Evolutionary conservation across 805 yeast species (phyloP).

Genomic region (Starmera quercuum): DNA sequence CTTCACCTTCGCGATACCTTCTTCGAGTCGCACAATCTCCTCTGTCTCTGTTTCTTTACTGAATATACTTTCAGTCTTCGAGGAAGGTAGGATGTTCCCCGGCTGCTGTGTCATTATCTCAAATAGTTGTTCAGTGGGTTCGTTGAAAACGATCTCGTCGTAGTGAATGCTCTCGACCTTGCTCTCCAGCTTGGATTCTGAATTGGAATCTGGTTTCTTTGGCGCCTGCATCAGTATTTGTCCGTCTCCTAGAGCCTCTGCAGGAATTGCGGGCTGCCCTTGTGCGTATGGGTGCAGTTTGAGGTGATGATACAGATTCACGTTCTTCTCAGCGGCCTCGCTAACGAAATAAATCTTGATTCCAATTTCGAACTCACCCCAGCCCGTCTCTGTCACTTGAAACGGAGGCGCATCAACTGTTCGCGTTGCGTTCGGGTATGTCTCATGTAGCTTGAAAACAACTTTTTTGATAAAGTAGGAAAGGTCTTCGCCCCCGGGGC

Average conservation of each 20-base stretch:
- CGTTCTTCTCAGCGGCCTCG: constrained; percentile 84
- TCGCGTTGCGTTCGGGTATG: constrained; percentile 82
- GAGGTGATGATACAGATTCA: constrained; percentile 80
- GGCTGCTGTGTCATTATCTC: constrained; percentile 67
- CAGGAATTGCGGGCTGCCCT: constrained; percentile 22
- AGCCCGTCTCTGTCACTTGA: constrained; percentile 94
- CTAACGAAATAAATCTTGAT: constrained; percentile 79
- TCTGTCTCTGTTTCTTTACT: constrained; percentile 53
- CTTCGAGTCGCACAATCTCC: constrained; percentile 49
- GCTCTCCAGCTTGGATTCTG: too few relatives aligned
- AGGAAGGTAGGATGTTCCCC: constrained; percentile 40
- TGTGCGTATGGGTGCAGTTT: constrained; percentile 80
- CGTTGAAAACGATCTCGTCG: constrained; percentile 91
- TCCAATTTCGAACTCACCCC: constrained; percentile 98
- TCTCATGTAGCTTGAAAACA: constrained; percentile 91
- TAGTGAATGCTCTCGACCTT: constrained; percentile 57
- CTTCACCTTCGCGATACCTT: constrained; percentile 36
- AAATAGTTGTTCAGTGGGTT: constrained; percentile 88
- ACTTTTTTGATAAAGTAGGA: constrained; percentile 82
- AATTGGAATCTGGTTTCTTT: too few relatives aligned
- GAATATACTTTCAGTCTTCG: constrained; percentile 31
- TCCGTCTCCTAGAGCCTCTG: too few relatives aligned
- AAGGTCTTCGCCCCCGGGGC: constrained; percentile 73
- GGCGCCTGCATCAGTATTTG: too few relatives aligned
- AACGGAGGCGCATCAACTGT: constrained; percentile 87